phyloP scores from a whole-genome alignment of 1,284 basidiomycete species.

The Xerocomus cyaneibrunnescens region DNA sequence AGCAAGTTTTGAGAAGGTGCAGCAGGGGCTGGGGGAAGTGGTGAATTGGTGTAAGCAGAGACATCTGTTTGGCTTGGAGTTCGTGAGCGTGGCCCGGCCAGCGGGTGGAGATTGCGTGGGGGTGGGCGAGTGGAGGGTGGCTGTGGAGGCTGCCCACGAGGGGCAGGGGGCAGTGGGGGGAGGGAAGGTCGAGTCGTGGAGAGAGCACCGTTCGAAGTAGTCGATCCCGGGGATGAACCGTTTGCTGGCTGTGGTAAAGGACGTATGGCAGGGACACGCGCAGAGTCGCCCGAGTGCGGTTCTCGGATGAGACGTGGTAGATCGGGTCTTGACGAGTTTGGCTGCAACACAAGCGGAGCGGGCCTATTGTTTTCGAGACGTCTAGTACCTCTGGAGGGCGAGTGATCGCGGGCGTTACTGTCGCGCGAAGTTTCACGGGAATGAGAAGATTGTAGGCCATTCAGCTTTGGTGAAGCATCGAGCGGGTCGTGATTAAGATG shows the following conservation, averaged over 20 bases:
- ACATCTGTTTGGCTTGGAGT: constrained; percentile 57
- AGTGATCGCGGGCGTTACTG: constrained; percentile 24
- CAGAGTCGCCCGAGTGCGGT: constrained; percentile 52
- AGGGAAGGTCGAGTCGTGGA: constrained; percentile 48
- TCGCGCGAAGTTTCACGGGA: constrained; percentile 23
- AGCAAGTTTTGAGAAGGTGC: constrained; percentile 45
- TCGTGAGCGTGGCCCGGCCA: constrained; percentile 40
- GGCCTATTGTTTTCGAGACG: constrained; percentile 57
- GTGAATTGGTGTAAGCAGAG: constrained; percentile 51
- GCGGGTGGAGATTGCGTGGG: constrained; percentile 23
- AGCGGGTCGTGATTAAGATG: neutral
- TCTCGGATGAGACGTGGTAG: constrained; percentile 68
- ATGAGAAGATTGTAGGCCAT: constrained; percentile 10
- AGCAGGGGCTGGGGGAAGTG: constrained; percentile 55
- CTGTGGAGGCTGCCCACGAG: constrained; percentile 60
- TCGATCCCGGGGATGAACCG: constrained; percentile 32
- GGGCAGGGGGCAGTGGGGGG: constrained; percentile 66
- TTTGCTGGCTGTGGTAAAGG: constrained; percentile 43
- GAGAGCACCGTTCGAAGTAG: constrained; percentile 27
- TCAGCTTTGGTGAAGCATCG: constrained; percentile 6
- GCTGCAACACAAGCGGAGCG: constrained; percentile 62
- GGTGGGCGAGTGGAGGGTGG: constrained; percentile 43
- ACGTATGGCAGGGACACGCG: constrained; percentile 42
- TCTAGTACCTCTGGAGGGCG: constrained; percentile 36
- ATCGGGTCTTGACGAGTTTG: constrained; percentile 48